Evolutionary conservation across 2,329 filamentous ascomycete species (phyloP).

Genomic region (Dactylonectria macrodidyma): DNA sequence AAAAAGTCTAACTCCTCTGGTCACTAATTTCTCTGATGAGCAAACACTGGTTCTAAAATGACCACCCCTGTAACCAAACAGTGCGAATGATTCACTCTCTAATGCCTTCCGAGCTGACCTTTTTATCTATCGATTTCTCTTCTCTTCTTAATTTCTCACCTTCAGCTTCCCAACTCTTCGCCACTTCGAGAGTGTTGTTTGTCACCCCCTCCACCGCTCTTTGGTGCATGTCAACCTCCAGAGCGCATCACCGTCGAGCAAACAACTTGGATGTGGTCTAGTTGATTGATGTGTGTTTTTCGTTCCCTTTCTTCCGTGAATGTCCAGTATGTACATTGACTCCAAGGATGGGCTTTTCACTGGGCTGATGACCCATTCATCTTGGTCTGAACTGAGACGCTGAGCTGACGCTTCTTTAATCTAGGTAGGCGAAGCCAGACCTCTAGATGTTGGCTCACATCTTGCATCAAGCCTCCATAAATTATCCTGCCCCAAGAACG

Average conservation of each 20-base stretch:
- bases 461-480: neutral
- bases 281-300: neutral
- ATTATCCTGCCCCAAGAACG: too few species aligned
- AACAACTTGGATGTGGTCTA: too few species aligned
- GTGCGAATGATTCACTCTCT: neutral
- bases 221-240: neutral
- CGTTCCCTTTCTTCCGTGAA: neutral
- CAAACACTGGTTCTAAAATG: slow-evolving; percentile 9
- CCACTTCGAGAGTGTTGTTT: slow-evolving; percentile 5
- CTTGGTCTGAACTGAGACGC: neutral
- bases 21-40: slow-evolving; percentile 8
- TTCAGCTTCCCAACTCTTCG: slow-evolving; percentile 7
- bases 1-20: neutral
- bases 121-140: neutral
- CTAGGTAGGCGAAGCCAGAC: neutral
- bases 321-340: neutral
- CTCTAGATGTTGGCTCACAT: neutral
- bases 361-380: too few species aligned
- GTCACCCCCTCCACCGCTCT: neutral
- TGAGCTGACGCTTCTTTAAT: neutral
- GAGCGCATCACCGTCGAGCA: neutral
- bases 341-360: neutral
- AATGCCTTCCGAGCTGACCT: slow-evolving; percentile 7
- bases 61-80: neutral
- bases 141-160: neutral